Evolutionary conservation across 257 asterid genomes (phyloP), one percentile per base, ranked within the genome.

Genomic region (Fraxinus cuspidata): DNA sequence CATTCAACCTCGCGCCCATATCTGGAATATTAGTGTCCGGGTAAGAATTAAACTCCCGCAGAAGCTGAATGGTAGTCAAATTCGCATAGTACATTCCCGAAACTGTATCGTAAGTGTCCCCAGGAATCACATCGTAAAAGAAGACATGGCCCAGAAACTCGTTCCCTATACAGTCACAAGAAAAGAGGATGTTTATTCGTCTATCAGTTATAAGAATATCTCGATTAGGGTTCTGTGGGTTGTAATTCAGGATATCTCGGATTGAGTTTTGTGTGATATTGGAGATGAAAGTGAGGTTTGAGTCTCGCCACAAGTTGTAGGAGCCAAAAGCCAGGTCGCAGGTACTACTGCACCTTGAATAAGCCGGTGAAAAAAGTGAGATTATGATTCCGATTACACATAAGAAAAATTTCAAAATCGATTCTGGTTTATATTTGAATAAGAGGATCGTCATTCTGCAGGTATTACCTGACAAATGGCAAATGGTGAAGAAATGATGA

Each of bases 291-390:
- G 84, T 77, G 6, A 91, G 72, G 82, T 81, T 75, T 0, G 85
- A 60, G 0, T 49, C 82, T 2, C 0, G 77, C 88, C 85, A 78
- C 7, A 92, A 71, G 80, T 74, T 74, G 90, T 86, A 94, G 38
- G 94, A 92, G 32, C 83, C 99, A 47, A 92, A 70, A 38, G 97
- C 96, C 38, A 88, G 47, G 79, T 84, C 89, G 80, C 98, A 94
- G 79, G 89, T 88, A 65, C 85, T 85, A 68, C 79, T 74, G 83
- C 99, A 94, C 28, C 79, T 78, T 81, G 84, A 86, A 13, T 79
- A 75, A 78, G 87, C 91, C 80, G 81, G 68, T 23, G 68, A 60
- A 60, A 23, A 60, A 10, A 60, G 34, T 25, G 68, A 60, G 68
- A 2, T 21, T 23, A 2, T 23, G 21, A 58, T 51, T 16, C 21